phyloP scores from a whole-genome alignment of 129 eudicot species.

The Ambrosia artemisiifolia region DNA sequence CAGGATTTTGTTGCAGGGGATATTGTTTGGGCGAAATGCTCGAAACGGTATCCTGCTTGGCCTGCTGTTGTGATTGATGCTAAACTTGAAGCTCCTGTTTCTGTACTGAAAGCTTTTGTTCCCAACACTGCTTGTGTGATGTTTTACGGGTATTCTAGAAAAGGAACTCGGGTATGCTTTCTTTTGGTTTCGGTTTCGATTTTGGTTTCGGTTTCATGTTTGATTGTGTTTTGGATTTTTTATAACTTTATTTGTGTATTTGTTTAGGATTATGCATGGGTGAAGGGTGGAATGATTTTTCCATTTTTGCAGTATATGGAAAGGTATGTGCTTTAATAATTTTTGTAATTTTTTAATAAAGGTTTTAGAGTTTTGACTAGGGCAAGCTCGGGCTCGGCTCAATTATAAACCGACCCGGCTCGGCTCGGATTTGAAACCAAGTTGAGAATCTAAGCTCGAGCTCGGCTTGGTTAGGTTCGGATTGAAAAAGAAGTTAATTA shows the following conservation, averaged over 20 bases:
- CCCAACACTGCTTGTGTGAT: conserved; percentile 79
- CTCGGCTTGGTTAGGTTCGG: too few species aligned
- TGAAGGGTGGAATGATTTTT: conserved; percentile 81
- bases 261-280: conserved; percentile 93
- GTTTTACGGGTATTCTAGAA: conserved; percentile 81
- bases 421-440: too few species aligned
- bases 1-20: conserved; percentile 54
- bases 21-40: conserved; percentile 89
- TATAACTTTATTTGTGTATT: conserved; percentile 8
- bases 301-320: conserved; percentile 77
- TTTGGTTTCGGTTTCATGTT: neutral
- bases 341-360: neutral
- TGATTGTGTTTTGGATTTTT: neutral
- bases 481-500: too few species aligned
- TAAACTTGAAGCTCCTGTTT: conserved; percentile 65
- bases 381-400: too few species aligned
- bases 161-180: conserved; percentile 60
- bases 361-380: too few species aligned
- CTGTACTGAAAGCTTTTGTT: conserved; percentile 59
- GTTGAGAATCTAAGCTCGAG: too few species aligned
- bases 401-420: too few species aligned
- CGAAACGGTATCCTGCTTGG: conserved; percentile 80
- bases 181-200: neutral
- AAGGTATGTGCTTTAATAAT: conserved; percentile 42
- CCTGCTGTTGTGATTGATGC: conserved; percentile 89